phyloP scores from a whole-genome alignment of 768 basidiomycete genomes.

The Leucosporidium scottii region DNA sequence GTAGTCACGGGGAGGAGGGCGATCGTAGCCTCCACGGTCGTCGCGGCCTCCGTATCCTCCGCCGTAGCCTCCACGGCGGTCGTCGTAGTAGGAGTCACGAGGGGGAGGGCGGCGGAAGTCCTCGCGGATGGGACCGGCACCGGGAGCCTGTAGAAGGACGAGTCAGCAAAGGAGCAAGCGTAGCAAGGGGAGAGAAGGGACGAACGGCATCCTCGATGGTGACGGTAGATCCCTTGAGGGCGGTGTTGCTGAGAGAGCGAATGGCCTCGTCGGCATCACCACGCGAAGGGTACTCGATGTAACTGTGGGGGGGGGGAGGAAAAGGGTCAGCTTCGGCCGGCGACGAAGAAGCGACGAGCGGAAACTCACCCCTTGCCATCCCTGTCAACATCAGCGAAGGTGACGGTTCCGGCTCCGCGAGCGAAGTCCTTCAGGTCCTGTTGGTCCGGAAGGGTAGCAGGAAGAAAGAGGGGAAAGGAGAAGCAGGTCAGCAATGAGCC shows the following conservation, averaged over 20 bases:
- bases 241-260: constrained; percentile 73
- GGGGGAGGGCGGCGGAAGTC: constrained; percentile 40
- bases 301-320: constrained; percentile 47
- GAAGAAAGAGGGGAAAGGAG: not conserved
- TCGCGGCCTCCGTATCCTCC: constrained; percentile 32
- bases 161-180: constrained; percentile 41
- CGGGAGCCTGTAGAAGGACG: constrained; percentile 13
- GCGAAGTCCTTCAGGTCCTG: constrained; percentile 98
- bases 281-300: constrained; percentile 80
- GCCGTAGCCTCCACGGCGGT: constrained; percentile 1
- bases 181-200: constrained; percentile 37
- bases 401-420: constrained; percentile 84
- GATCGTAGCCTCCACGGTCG: constrained; percentile 42
- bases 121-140: constrained; percentile 44
- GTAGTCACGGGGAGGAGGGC: constrained; percentile 49
- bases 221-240: constrained; percentile 75
- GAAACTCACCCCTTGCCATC: constrained; percentile 75
- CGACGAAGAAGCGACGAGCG: not conserved
- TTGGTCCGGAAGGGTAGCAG: not conserved
- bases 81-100: constrained; percentile 1
- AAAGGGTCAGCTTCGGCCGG: constrained; percentile 4
- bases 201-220: constrained; percentile 50
- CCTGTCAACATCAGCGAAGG: constrained; percentile 90
- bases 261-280: constrained; percentile 93
- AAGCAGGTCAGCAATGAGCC: not conserved